phyloP scores from a whole-genome alignment of 176 grass and related monocot species.

The Sorghum bicolor region Sorghum_bicolor_NCBIv3 NC_012877.2:14257001-14257500 shows the following conservation, averaged over 20 bases:
- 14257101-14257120: too few relatives aligned
- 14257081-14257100: neutral
- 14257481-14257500: conserved; percentile 42
- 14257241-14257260: neutral
- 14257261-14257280: conserved; percentile 45
- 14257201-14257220: accelerated
- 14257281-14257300: neutral
- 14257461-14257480: neutral
- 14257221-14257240: too few relatives aligned
- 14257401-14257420: neutral
- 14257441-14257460: too few relatives aligned
- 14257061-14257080: neutral
- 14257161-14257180: neutral
- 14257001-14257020: neutral
- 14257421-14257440: neutral
- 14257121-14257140: neutral
- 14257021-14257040: neutral
- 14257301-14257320: neutral
- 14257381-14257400: neutral
- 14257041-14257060: neutral
- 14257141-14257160: neutral
- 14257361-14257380: neutral
- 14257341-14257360: neutral
- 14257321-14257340: neutral
- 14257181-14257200: neutral